phyloP scores from a whole-genome alignment of 75 land plant species.

The Isoetes taiwanensis region DNA sequence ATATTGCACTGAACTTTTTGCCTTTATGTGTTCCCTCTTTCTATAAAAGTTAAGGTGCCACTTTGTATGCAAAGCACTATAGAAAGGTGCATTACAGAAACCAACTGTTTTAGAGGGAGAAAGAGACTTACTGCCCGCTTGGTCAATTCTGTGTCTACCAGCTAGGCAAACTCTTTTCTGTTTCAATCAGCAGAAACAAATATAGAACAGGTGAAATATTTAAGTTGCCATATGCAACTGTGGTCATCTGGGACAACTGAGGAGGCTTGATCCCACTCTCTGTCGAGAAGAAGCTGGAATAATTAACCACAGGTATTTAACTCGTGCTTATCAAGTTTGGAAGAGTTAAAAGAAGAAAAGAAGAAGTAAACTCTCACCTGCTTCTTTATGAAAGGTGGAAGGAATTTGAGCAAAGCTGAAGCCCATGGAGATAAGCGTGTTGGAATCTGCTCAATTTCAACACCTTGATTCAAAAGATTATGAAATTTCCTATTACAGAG shows the following conservation, averaged over 20 bases:
- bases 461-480: slow-evolving; percentile 50
- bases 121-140: slow-evolving; percentile 45
- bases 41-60: no score
- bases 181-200: slow-evolving; percentile 66
- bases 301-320: neutral
- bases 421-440: slow-evolving; percentile 91
- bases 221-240: no score
- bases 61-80: no score
- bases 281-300: slow-evolving; percentile 71
- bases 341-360: no score
- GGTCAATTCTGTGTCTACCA: slow-evolving; percentile 89
- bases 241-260: slow-evolving; percentile 77
- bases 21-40: slow-evolving; percentile 92
- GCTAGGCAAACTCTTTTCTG: slow-evolving; percentile 85
- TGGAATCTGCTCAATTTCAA: slow-evolving; percentile 56
- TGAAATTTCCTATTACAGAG: slow-evolving; percentile 68
- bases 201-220: no score
- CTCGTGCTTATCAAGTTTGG: no score
- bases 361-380: no score
- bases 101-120: no score
- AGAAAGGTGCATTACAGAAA: no score
- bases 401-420: slow-evolving; percentile 86
- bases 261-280: slow-evolving; percentile 93
- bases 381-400: slow-evolving; percentile 69
- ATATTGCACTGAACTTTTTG: slow-evolving; percentile 96